Evolutionary conservation across 331 rosid species (phyloP).

Genomic region (Dryas integrifolia): DNA sequence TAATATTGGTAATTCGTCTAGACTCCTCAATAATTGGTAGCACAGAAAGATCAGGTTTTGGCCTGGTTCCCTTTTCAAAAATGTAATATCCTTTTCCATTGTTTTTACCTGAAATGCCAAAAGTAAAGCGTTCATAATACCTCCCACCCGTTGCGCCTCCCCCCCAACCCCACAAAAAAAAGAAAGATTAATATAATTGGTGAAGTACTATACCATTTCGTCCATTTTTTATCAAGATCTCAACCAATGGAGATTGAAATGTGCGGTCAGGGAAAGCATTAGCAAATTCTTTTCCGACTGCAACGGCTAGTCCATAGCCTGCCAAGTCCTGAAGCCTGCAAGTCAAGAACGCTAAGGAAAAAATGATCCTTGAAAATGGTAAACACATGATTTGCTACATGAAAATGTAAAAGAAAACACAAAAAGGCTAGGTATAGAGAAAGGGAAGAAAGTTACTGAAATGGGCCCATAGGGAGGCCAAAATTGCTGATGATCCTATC

Average conservation of each 20-base stretch:
- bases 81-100: conserved; percentile 83
- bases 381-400: not conserved
- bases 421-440: conserved; percentile 15
- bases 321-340: conserved; percentile 91
- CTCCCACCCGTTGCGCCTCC: not conserved
- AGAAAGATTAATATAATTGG: not conserved
- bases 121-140: conserved; percentile 28
- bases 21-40: conserved; percentile 74
- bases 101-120: conserved; percentile 61
- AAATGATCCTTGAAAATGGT: not conserved
- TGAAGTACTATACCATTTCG: conserved; percentile 59
- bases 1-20: conserved; percentile 51
- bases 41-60: conserved; percentile 75
- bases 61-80: conserved; percentile 77
- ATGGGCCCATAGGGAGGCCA: conserved; percentile 94
- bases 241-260: conserved; percentile 57
- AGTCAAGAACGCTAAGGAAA: conserved; percentile 12
- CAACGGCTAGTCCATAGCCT: conserved; percentile 82
- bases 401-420: not conserved
- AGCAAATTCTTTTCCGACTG: conserved; percentile 59
- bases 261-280: conserved; percentile 64
- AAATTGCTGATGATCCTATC: conserved; percentile 69
- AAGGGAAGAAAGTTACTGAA: conserved; percentile 68
- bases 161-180: conserved; percentile 2
- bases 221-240: conserved; percentile 68